Conservation (phyloP, 129 eudicot genomes). For the Deinandra increscens region DNA sequence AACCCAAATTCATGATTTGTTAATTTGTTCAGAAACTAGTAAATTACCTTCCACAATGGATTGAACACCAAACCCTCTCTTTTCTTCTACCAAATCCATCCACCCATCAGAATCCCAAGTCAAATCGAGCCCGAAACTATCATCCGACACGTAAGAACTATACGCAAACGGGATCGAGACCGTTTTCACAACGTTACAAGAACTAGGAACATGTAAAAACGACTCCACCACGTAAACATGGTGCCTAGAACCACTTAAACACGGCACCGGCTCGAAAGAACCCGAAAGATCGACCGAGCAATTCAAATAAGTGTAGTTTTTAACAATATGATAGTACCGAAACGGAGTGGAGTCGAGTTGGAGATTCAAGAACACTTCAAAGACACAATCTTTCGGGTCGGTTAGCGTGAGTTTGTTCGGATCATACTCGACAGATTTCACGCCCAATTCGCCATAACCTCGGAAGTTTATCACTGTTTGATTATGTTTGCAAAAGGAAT, state of each 20-base stretch:
- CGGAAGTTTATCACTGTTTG: conserved; percentile 45
- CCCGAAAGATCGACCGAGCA: conserved; percentile 32
- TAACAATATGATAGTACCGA: conserved; percentile 42
- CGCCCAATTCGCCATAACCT: conserved; percentile 40
- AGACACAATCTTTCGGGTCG: conserved; percentile 62
- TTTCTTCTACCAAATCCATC: conserved; percentile 22
- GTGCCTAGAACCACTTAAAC: conserved; percentile 37
- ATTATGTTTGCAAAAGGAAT: conserved; percentile 38
- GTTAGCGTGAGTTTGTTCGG: conserved; percentile 38
- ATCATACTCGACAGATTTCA: conserved; percentile 41
- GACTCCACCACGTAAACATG: conserved; percentile 53
- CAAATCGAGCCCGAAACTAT: conserved; percentile 58
- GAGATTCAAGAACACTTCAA: conserved; percentile 51
- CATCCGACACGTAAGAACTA: conserved; percentile 46
- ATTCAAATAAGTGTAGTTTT: conserved; percentile 42
- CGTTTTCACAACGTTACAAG: conserved; percentile 39
- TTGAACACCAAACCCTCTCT: conserved; percentile 21
- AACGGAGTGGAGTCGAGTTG: conserved; percentile 44
- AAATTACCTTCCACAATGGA: conserved; percentile 32
- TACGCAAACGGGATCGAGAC: conserved; percentile 50
- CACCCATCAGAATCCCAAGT: conserved; percentile 37
- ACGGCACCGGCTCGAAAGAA: conserved; percentile 36
- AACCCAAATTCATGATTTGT: conserved; percentile 8
- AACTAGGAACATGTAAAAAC: conserved; percentile 26
- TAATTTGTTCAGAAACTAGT: too few species aligned